Conservation (phyloP, 2,329 filamentous ascomycete genomes). For the Fonsecaea pedrosoi region DNA sequence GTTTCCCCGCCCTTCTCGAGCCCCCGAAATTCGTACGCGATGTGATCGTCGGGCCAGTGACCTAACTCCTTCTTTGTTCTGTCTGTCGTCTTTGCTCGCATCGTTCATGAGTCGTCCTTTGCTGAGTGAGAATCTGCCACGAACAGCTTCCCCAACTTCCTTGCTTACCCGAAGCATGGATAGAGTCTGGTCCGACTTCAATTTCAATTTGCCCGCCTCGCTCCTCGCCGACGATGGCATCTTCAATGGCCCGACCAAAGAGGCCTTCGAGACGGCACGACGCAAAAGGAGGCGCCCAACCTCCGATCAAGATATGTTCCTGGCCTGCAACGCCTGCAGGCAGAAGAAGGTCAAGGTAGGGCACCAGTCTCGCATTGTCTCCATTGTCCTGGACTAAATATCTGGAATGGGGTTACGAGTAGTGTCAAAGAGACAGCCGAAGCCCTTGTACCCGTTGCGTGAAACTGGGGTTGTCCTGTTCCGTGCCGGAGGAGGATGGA, state of each 20-base stretch:
- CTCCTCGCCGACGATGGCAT: too few relatives aligned
- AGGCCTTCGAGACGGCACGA: background rate
- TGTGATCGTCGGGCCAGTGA: too few relatives aligned
- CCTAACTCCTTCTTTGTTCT: too few relatives aligned
- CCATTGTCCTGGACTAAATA: background rate
- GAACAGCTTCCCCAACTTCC: too few relatives aligned
- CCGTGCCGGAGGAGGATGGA: background rate
- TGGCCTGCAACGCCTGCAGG: background rate
- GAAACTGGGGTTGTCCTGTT: background rate
- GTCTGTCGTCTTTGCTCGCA: too few relatives aligned
- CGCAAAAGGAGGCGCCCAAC: background rate
- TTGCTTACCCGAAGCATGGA: too few relatives aligned
- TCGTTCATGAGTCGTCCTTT: too few relatives aligned
- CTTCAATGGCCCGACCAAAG: background rate
- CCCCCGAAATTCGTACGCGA: too few relatives aligned
- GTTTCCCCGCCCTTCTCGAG: too few relatives aligned
- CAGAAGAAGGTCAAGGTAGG: conserved; percentile 11
- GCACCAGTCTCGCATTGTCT: background rate
- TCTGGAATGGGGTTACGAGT: background rate
- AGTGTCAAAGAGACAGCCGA: background rate
- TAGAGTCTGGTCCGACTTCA: too few relatives aligned
- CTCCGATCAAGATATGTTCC: background rate
- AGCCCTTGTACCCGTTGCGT: background rate
- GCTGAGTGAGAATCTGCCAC: too few relatives aligned
- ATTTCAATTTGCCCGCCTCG: too few relatives aligned